Evolutionary conservation across 441 rosid genomes (phyloP), one percentile per base, ranked within the genome.

Genomic region (Francoa sonchifolia): DNA sequence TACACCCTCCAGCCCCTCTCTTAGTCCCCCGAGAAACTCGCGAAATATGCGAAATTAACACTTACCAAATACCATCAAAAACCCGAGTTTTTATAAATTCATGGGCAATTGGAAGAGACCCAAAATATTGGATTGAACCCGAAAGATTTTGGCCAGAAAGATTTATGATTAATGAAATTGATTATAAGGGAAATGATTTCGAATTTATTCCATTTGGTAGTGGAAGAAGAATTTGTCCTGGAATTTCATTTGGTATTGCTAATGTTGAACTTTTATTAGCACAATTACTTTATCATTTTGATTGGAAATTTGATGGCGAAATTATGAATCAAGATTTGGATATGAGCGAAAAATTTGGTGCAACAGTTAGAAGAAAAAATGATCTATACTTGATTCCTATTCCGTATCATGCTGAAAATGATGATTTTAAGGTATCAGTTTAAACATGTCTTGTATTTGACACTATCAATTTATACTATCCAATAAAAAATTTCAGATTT

Each of bases 201-300:
- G 64, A 63, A 30, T 52, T 8, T 13, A 19, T 64, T 1, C 74
- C 67, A 8, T 63, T 53, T 9, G 69, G 66, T 22, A 58, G 61
- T 1, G 65, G 72, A 10, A 61, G 65, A 20, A 63, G 63, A 22
- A 44, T 57, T 0, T 63, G 63, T 10, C 59, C 63, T 0, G 61
- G 69, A 0, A 46, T 45, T 5, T 10, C 12, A 6, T 56, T 46
- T 8, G 58, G 45, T 15, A 1, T 45, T 0, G 58, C 52, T 0
- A 48, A 40, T 42, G 26, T 61, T 9, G 67, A 66, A 42, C 44
- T 56, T 19, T 48, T 41, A 19, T 50, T 57, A 5, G 59, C 61
- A 10, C 11, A 26, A 16, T 32, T 64, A 1, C 27, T 64, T 11
- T 64, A 58, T 38, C 59, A 64, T 34, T 64, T 64, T 37, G 46